These are phyloP conservation scores for Platanus orientalis DNA, from an alignment of 164 flowering plant species.

Conservation along the genomic window DNA sequence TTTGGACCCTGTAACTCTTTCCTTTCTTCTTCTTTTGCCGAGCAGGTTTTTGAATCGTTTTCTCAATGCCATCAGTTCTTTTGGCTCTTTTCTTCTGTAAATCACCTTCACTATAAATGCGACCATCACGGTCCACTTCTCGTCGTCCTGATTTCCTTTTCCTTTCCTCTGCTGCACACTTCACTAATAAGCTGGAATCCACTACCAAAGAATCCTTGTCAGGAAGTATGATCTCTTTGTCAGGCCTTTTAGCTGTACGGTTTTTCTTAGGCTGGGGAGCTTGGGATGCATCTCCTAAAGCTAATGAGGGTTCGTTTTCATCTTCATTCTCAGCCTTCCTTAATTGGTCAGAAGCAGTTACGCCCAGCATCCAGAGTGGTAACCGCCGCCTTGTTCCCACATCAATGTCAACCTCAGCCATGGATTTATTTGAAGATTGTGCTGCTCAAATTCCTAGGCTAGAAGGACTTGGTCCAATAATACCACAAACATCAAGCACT, in stretches of 20 bases:
- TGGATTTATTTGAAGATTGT: not conserved
- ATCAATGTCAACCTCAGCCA: conserved; percentile 14
- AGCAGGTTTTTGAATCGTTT: conserved; percentile 4
- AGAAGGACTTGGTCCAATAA: too few species aligned
- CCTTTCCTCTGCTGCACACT: conserved; percentile 18
- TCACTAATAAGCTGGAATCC: conserved; percentile 10
- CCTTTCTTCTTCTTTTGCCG: conserved; percentile 10
- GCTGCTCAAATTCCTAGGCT: too few species aligned
- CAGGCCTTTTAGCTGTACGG: conserved; percentile 1
- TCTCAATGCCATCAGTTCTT: conserved; percentile 3
- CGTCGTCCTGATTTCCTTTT: conserved; percentile 10
- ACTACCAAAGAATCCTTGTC: conserved; percentile 13
- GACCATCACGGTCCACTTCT: conserved; percentile 13
- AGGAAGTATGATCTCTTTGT: conserved; percentile 1
- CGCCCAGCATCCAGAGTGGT: conserved; percentile 53
- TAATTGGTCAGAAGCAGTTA: conserved; percentile 14
- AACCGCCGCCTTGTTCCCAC: conserved; percentile 32
- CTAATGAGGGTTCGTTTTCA: conserved; percentile 3
- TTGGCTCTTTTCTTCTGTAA: conserved; percentile 12
- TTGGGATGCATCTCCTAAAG: conserved; percentile 9
- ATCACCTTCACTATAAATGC: conserved; percentile 1
- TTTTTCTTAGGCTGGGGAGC: conserved; percentile 11
- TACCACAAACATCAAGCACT: too few species aligned
- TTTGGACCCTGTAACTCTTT: conserved; percentile 6
- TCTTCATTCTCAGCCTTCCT: conserved; percentile 13